phyloP scores from a whole-genome alignment of 495 filamentous ascomycete species.

The Penicillium dipodomyicola region DNA sequence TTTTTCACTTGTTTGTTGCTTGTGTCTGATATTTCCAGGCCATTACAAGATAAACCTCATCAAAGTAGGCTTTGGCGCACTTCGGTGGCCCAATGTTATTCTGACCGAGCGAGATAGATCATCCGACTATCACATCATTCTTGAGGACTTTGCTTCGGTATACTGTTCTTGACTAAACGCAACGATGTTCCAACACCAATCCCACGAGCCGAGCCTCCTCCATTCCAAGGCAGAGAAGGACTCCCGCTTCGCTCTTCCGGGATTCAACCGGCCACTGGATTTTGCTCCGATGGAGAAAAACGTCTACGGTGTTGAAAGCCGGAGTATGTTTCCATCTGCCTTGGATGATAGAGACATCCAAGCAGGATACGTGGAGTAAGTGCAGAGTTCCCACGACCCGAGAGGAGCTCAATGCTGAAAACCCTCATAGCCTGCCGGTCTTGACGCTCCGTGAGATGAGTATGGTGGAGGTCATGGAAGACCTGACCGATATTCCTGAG shows the following conservation, averaged over 20 bases:
- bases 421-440: constrained; percentile 24
- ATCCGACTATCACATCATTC: background rate
- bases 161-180: background rate
- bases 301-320: constrained; percentile 28
- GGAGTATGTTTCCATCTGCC: constrained; percentile 34
- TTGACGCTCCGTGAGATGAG: constrained; percentile 41
- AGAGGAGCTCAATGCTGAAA: background rate
- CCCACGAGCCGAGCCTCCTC: constrained; percentile 11
- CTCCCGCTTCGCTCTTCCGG: constrained; percentile 33
- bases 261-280: constrained; percentile 42
- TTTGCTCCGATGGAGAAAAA: constrained; percentile 31
- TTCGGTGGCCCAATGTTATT: background rate
- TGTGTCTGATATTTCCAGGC: background rate
- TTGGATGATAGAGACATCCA: constrained; percentile 37
- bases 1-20: background rate
- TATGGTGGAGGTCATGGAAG: constrained; percentile 41
- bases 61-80: background rate
- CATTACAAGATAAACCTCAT: background rate
- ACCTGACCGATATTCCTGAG: constrained; percentile 46
- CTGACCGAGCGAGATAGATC: background rate
- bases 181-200: constrained; percentile 26
- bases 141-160: background rate
- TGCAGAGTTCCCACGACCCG: background rate
- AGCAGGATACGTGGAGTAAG: constrained; percentile 35
- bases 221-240: constrained; percentile 11